Conservation (phyloP, 192 early-diverging fungal species). For the Linnemannia elongata region DNA sequence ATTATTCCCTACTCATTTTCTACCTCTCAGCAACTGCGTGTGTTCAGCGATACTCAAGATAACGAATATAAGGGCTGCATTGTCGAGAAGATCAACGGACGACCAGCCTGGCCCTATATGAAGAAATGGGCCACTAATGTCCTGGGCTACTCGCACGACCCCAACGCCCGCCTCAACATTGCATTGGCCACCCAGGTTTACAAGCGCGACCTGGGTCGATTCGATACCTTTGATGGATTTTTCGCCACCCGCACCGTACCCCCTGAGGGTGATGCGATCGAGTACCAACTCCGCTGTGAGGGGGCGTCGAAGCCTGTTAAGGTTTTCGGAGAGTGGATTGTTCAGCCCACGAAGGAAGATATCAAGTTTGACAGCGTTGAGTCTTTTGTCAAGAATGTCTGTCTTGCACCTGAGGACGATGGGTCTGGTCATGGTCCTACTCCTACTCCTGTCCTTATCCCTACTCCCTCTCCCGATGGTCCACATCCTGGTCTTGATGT, state of each 20-base stretch:
- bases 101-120: not conserved
- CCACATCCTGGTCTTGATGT: not conserved
- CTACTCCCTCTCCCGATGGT: not conserved
- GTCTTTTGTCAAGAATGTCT: not conserved
- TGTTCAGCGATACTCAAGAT: not conserved
- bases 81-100: conserved; percentile 27
- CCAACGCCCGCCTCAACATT: conserved; percentile 27
- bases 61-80: conserved; percentile 6
- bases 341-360: not conserved
- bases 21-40: conserved; percentile 7
- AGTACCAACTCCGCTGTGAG: conserved; percentile 13
- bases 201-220: not conserved
- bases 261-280: conserved; percentile 1
- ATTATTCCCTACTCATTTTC: not conserved
- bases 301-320: not conserved
- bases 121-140: conserved; percentile 6
- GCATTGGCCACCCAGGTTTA: conserved; percentile 18
- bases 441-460: not conserved
- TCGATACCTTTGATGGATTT: not conserved
- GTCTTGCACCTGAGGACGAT: not conserved
- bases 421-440: not conserved
- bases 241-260: not conserved
- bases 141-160: conserved; percentile 23
- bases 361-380: not conserved
- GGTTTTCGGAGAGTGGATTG: not conserved